A percentile compares a stretch with the other conserved stretches of the same genome.
Conservation (phyloP, 305 asterid genomes). For the Fraxinus platypoda region DNA sequence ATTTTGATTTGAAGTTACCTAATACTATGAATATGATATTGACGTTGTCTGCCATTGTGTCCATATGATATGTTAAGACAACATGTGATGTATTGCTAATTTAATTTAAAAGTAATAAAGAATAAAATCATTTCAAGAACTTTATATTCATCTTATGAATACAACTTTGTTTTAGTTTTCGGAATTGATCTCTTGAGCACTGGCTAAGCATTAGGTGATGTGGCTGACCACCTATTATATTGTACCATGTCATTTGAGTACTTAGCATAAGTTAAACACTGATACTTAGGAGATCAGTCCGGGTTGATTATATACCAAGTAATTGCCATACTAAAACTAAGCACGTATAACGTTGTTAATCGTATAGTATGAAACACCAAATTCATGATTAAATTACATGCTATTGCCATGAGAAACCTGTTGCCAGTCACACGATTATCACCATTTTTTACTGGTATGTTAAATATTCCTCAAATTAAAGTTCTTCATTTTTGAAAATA, state of each 20-base stretch:
- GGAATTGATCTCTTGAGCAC: too few relatives aligned
- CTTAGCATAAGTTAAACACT: too few relatives aligned
- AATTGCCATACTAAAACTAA: neutral
- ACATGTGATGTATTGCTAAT: neutral
- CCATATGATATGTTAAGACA: neutral
- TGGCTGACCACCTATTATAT: too few relatives aligned
- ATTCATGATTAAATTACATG: neutral
- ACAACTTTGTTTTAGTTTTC: neutral
- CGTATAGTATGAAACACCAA: neutral
- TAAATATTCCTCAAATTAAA: neutral
- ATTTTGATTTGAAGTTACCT: neutral
- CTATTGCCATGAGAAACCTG: neutral
- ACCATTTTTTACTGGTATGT: neutral
- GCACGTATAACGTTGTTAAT: neutral
- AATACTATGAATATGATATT: neutral
- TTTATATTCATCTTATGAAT: too few relatives aligned
- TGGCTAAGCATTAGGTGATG: too few relatives aligned
- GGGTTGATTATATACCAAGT: neutral
- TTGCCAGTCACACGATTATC: neutral
- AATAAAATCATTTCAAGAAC: too few relatives aligned
- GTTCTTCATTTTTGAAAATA: neutral
- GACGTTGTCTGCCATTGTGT: neutral
- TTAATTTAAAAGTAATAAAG: too few relatives aligned
- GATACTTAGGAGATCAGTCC: too few relatives aligned
- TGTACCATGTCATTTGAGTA: too few relatives aligned